Base-by-base conservation (phyloP, 352 stramenopile species). In the Globisporangium radiosum region DNA sequence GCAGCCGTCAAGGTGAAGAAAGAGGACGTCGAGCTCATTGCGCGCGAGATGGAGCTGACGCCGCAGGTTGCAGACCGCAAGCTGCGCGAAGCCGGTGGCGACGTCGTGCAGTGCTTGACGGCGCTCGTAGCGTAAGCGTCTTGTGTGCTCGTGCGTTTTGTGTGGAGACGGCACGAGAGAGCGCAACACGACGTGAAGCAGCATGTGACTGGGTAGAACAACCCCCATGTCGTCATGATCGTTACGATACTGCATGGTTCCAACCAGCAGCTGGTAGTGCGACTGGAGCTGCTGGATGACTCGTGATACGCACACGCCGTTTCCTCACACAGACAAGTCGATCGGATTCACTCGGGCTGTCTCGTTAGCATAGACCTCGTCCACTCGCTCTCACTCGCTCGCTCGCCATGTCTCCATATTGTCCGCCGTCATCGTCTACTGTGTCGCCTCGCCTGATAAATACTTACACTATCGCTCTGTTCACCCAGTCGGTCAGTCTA, bases 1-100 rank as follows among this genome's bases (percentile, higher is more conserved):
- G 78, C 83, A 33, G 83, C 81, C 13, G 75, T 95, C 44, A 95
- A 92, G 60, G 70, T 95, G 19, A 78, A 61, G 65, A 92, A 92
- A 65, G 83, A 91, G 10, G 83, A 95, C 58, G 78, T 93, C 33
- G 73, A 85, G 50, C 73, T 95, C 10, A 68, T 95, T 43, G 78
- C 82, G 43, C 70, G 66, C 19, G 85, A 95, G 65, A 90, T 95
- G 78, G 77, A 91, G 65, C 60, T 95, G 25, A 75, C 78, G 38
- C 69, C 63, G 52, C 79, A 90, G 59, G 72, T 85, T 56, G 85
- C 85, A 10, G 85, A 95, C 58, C 83, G 84, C 48, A 95, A 93
- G 60, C 68, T 95, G 63, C 80, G 85, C 42, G 85, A 95, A 69
- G 80, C 80, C 14, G 71, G 76, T 49, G 83, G 85, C 45, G 72